Base-by-base conservation (phyloP, 1,284 basidiomycete species). In the Ustanciosporium gigantosporum region DNA sequence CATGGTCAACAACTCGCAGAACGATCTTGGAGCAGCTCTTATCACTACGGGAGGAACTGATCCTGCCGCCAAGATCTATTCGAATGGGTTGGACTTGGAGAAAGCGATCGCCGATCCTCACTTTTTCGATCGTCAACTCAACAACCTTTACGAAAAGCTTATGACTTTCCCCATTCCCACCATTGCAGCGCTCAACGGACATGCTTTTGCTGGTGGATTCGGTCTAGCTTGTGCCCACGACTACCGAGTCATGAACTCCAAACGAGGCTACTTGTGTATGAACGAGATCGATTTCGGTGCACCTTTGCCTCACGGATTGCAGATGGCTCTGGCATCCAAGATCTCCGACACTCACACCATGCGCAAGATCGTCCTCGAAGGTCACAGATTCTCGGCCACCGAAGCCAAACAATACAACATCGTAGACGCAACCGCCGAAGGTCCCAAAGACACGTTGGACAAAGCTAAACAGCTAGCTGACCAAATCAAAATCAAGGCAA, bases 181-280 rank as follows among this genome's bases (percentile, higher is more conserved):
- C 4, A 84, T 95, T 56, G 89, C 90, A 23, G 89, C 90, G 3
- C 85, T 95, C 70, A 94, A 93, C 73, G 92, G 92, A 0, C 92
- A 95, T 74, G 88, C 87, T 47, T 95, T 91, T 76, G 92, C 92
- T 3, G 92, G 83, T 11, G 92, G 86, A 15, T 86, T 90, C 74
- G 85, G 90, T 69, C 81, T 94, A 19, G 84, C 88, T 1, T 80
- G 93, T 41, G 83, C 83, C 4, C 94, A 91, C 77, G 92, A 96
- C 78, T 94, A 90, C 79, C 85, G 92, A 25, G 83, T 95, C 47
- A 92, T 94, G 87, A 88, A 84, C 19, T 87, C 89, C 60, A 87
- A 86, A 37, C 84, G 86, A 59, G 88, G 88, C 9, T 92, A 89
- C 86, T 80, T 91, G 50, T 90, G 85, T 77, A 94, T 95, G 91